Percentiles rank a stretch among this genome's conserved stretches.
phyloP scores from a whole-genome alignment of 2,329 filamentous ascomycete genomes.

The Graphilbum sp. region DNA sequence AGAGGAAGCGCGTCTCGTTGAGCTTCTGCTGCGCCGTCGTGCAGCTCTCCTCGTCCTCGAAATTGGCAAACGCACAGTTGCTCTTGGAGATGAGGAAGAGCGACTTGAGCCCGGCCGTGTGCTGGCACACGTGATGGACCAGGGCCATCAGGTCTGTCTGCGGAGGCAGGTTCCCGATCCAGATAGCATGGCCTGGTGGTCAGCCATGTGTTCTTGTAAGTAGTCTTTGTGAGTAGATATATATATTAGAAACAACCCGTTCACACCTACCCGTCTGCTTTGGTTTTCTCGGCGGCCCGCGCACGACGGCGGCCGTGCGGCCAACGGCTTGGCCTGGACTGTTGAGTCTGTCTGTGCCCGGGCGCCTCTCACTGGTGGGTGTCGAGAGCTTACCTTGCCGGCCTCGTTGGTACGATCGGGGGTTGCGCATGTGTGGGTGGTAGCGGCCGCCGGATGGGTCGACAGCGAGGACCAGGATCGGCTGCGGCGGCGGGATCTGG shows the following conservation, averaged over 20 bases:
- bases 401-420: too few relatives aligned
- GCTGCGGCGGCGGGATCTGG: constrained; percentile 10
- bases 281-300: constrained; percentile 38
- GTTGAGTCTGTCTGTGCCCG: too few relatives aligned
- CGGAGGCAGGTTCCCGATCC: constrained; percentile 87
- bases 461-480: background rate
- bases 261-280: constrained; percentile 40
- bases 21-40: constrained; percentile 63
- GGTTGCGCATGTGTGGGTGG: too few relatives aligned
- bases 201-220: constrained; percentile 6
- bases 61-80: constrained; percentile 95
- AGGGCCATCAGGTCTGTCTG: constrained; percentile 66
- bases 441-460: background rate
- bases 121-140: constrained; percentile 80
- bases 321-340: background rate
- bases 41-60: constrained; percentile 64
- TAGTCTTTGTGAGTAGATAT: constrained; percentile 7
- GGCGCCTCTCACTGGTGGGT: too few relatives aligned
- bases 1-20: constrained; percentile 80
- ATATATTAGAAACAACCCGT: background rate
- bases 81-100: constrained; percentile 92
- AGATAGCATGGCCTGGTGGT: constrained; percentile 63
- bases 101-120: constrained; percentile 66
- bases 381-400: too few relatives aligned
- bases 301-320: constrained; percentile 18